Evolutionary conservation across 1,284 basidiomycete species (phyloP).

Genomic region (Boletellus deceptivus): DNA sequence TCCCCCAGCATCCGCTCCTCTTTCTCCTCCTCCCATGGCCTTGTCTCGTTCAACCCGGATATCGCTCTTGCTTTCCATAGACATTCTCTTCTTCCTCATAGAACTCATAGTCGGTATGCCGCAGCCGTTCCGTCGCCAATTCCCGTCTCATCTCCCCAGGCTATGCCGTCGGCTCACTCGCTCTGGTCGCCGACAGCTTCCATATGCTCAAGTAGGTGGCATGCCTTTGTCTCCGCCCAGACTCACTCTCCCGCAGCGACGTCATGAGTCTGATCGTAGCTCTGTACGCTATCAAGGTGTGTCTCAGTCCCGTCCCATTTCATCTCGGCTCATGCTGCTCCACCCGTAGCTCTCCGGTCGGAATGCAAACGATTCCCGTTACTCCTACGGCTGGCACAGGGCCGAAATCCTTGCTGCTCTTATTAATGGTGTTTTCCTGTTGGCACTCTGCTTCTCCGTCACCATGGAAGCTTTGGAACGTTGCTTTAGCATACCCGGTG

Average conservation of each 20-base stretch:
- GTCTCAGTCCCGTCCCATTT: conserved; percentile 11
- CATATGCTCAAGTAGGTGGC: conserved; percentile 91
- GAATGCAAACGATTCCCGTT: conserved; percentile 52
- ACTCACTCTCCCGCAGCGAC: conserved; percentile 56
- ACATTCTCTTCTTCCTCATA: conserved; percentile 89
- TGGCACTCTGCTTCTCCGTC: conserved; percentile 96
- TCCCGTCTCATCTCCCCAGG: conserved; percentile 44
- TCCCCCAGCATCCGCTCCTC: not conserved
- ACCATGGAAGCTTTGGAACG: conserved; percentile 90
- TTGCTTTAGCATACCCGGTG: conserved; percentile 83
- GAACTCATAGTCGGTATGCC: conserved; percentile 80
- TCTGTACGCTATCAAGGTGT: conserved; percentile 92
- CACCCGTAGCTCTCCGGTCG: conserved; percentile 52
- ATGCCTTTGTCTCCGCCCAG: not conserved
- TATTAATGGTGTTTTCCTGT: conserved; percentile 94
- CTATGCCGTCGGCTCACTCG: conserved; percentile 92
- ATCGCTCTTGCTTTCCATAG: conserved; percentile 79
- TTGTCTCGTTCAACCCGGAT: conserved; percentile 78
- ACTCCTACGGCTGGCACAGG: conserved; percentile 96
- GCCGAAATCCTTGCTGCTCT: conserved; percentile 97
- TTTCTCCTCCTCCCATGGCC: conserved; percentile 38
- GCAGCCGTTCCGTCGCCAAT: not conserved
- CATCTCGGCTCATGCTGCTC: conserved; percentile 1
- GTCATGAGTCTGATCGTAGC: conserved; percentile 95
- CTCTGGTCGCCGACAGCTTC: conserved; percentile 95